These are phyloP conservation scores for Kluyveromyces sp. DNA, from an alignment of 1,139 yeast species.

Conservation along the genomic window DNA sequence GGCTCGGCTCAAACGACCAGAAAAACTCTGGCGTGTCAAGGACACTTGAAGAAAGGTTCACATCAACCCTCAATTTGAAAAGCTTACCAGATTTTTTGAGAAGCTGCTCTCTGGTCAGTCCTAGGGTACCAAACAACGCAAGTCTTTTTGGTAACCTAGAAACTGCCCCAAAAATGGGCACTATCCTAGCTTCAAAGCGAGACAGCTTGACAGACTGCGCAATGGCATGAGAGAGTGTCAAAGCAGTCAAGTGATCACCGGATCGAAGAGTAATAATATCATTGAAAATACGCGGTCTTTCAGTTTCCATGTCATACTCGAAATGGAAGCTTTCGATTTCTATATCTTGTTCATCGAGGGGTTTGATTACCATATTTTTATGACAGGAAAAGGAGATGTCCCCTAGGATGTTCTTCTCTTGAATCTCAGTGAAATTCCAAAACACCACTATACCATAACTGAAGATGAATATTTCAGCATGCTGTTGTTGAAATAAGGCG, in stretches of 20 bases:
- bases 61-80: slow-evolving; percentile 87
- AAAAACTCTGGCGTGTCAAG: slow-evolving; percentile 93
- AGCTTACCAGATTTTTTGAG: slow-evolving; percentile 83
- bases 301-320: slow-evolving; percentile 74
- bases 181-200: slow-evolving; percentile 86
- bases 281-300: slow-evolving; percentile 84
- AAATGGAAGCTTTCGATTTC: slow-evolving; percentile 94
- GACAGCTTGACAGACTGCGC: slow-evolving; percentile 93
- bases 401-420: slow-evolving; percentile 88
- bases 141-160: slow-evolving; percentile 81
- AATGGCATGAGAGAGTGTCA: slow-evolving; percentile 92
- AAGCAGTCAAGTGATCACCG: slow-evolving; percentile 86
- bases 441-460: slow-evolving; percentile 92
- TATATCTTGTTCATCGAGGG: slow-evolving; percentile 81
- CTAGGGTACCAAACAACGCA: slow-evolving; percentile 84
- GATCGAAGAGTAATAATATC: slow-evolving; percentile 88
- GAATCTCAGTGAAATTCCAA: slow-evolving; percentile 91
- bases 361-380: slow-evolving; percentile 52
- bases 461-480: slow-evolving; percentile 86
- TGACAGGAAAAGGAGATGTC: slow-evolving; percentile 64
- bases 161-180: slow-evolving; percentile 73
- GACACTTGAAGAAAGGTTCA: slow-evolving; percentile 81
- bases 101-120: slow-evolving; percentile 69
- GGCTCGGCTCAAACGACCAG: slow-evolving; percentile 94
- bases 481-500: slow-evolving; percentile 39